Percentiles rank a stretch among this genome's conserved stretches.
Conservation (phyloP, 768 basidiomycete genomes). For the Vararia minispora region DNA sequence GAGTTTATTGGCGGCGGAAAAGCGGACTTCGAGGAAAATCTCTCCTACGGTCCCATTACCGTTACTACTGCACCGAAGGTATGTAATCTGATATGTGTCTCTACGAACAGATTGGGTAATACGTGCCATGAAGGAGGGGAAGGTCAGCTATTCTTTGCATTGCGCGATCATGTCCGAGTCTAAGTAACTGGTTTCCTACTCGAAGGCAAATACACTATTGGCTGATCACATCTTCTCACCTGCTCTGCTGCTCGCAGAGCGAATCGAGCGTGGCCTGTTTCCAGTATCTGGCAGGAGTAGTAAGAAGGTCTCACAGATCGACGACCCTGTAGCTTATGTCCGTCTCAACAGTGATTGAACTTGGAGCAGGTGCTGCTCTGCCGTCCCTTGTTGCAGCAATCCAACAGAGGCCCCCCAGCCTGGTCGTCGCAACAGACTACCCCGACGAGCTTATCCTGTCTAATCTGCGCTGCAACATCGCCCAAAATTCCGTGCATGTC, state of each 20-base stretch:
- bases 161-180: too few relatives aligned
- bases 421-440: slow-evolving; percentile 58
- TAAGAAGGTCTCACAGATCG: slow-evolving; percentile 19
- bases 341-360: slow-evolving; percentile 44
- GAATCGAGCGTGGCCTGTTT: slow-evolving; percentile 46
- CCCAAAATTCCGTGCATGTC: slow-evolving; percentile 31
- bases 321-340: neutral
- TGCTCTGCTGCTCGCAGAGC: slow-evolving; percentile 52
- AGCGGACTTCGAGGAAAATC: neutral
- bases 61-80: slow-evolving; percentile 2
- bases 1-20: neutral
- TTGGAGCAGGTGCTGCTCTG: slow-evolving; percentile 58
- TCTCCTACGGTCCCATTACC: slow-evolving; percentile 1
- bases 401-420: slow-evolving; percentile 30
- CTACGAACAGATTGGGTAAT: too few relatives aligned
- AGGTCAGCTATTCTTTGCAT: neutral
- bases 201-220: slow-evolving; percentile 57
- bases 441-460: slow-evolving; percentile 50
- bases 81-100: too few relatives aligned
- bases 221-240: slow-evolving; percentile 71
- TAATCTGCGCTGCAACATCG: slow-evolving; percentile 45
- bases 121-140: slow-evolving; percentile 6
- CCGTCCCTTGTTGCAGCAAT: slow-evolving; percentile 52
- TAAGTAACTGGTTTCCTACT: neutral
- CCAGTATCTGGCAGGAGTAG: slow-evolving; percentile 30